Conservation (phyloP, 148 eudicot genomes). For the Camellia japonica region DNA sequence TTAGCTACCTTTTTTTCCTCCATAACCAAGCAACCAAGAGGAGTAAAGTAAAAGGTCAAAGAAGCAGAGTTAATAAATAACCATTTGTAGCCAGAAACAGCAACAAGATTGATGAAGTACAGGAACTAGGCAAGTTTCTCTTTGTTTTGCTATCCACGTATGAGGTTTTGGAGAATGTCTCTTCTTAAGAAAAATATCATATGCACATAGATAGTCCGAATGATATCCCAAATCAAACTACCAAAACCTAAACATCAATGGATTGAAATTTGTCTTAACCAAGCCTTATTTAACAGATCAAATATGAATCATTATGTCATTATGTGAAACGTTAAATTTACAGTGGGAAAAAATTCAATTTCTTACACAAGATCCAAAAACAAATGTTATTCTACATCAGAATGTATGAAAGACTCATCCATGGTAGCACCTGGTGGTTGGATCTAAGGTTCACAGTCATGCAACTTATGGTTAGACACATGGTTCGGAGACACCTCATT, state of each 20-base stretch:
- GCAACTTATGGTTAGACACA: too few species aligned
- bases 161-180: neutral
- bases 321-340: too few species aligned
- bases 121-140: neutral
- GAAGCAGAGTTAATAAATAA: neutral
- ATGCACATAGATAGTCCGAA: too few species aligned
- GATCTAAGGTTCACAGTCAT: too few species aligned
- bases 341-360: too few species aligned
- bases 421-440: too few species aligned
- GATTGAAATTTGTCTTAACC: neutral
- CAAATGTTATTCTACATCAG: too few species aligned
- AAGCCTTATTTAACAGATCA: neutral
- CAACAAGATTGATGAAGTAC: neutral
- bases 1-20: neutral
- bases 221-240: neutral
- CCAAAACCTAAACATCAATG: neutral
- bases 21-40: neutral
- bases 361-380: too few species aligned
- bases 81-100: neutral
- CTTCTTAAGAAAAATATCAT: neutral
- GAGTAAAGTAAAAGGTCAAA: neutral
- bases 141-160: neutral
- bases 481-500: too few species aligned
- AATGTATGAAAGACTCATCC: too few species aligned
- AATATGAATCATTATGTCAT: too few species aligned